Percentiles rank a stretch among this genome's conserved stretches.
Conservation (phyloP, 805 yeast genomes). For the Wickerhamiella cacticola region DNA sequence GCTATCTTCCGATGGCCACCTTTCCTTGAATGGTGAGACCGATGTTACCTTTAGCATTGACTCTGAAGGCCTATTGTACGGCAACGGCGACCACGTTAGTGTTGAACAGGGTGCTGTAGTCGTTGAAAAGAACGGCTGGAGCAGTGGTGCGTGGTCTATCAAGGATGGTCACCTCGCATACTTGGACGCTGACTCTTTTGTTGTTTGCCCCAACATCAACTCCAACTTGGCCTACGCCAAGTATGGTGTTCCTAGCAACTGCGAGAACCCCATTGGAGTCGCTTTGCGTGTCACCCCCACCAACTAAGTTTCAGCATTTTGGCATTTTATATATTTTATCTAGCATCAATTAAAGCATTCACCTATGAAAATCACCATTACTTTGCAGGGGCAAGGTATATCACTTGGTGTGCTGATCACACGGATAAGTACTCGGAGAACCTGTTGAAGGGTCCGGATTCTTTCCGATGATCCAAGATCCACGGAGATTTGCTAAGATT, state of each 20-base stretch:
- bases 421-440: too few species aligned
- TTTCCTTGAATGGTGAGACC: constrained; percentile 9
- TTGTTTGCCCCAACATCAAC: constrained; percentile 7
- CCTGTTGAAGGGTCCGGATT: too few species aligned
- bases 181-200: background rate
- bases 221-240: background rate
- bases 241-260: background rate
- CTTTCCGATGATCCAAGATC: too few species aligned
- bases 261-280: background rate
- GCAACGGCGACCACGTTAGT: background rate
- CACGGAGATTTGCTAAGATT: too few species aligned
- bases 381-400: too few species aligned
- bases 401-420: too few species aligned
- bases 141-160: background rate
- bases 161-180: background rate
- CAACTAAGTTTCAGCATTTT: too few species aligned
- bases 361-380: too few species aligned
- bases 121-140: background rate
- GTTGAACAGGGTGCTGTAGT: background rate
- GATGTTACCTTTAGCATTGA: background rate
- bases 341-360: too few species aligned
- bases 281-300: background rate
- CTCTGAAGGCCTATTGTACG: background rate
- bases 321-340: too few species aligned
- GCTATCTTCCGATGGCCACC: constrained; percentile 1